phyloP scores from a whole-genome alignment of 805 yeast species.

The Candida rishiriensis region DNA sequence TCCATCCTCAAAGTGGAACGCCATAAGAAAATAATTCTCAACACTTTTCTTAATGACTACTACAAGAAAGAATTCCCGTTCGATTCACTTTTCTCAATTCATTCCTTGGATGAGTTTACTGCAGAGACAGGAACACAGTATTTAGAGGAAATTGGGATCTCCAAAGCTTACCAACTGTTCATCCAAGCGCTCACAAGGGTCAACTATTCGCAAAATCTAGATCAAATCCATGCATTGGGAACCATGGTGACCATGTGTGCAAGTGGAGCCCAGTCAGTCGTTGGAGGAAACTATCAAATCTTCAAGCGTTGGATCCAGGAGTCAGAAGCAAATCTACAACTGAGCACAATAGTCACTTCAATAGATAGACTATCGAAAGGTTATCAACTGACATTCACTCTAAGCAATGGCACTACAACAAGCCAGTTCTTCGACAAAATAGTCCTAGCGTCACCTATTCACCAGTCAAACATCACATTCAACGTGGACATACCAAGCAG shows the following conservation, averaged over 20 bases:
- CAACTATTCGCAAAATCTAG: constrained; percentile 39
- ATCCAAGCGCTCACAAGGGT: constrained; percentile 39
- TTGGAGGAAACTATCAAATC: constrained; percentile 43
- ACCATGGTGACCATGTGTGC: constrained; percentile 38
- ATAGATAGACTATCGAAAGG: constrained; percentile 8
- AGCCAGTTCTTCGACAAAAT: constrained; percentile 36
- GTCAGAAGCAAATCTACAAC: constrained; percentile 31
- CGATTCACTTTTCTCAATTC: constrained; percentile 17
- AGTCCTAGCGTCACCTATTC: constrained; percentile 40
- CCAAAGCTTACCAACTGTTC: constrained; percentile 24
- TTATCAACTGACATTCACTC: constrained; percentile 4
- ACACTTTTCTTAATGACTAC: constrained; percentile 29
- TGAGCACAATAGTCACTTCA: constrained; percentile 28
- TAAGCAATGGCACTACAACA: neutral
- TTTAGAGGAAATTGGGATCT: constrained; percentile 22
- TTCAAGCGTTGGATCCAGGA: constrained; percentile 35
- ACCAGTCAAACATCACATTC: constrained; percentile 25
- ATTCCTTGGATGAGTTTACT: constrained; percentile 21
- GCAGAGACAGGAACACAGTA: constrained; percentile 22
- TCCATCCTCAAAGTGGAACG: constrained; percentile 18
- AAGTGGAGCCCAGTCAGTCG: constrained; percentile 29
- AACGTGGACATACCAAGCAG: constrained; percentile 6
- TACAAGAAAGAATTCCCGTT: constrained; percentile 35
- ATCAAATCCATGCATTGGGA: constrained; percentile 41
- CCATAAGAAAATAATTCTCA: constrained; percentile 16